Percentiles rank a stretch among this genome's conserved stretches.
These are phyloP conservation scores for Punica granatum DNA, from an alignment of 345 rosid species.

Conservation along the genomic window DNA sequence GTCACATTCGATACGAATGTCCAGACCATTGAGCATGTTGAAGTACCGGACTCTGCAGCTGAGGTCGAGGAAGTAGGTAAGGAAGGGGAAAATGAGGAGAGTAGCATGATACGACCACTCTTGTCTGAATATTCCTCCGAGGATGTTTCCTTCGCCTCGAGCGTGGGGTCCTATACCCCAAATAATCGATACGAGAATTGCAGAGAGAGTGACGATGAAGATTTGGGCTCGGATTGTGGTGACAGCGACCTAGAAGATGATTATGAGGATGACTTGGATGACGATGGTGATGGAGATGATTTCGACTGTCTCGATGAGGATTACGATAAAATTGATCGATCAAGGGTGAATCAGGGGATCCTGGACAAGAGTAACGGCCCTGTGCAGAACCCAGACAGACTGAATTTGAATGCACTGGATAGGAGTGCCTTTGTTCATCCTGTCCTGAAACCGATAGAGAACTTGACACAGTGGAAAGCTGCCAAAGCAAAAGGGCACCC, in stretches of 20 bases:
- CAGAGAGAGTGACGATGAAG: conserved; percentile 67
- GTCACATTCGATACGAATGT: conserved; percentile 72
- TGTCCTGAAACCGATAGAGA: conserved; percentile 83
- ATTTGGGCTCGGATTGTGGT: conserved; percentile 25
- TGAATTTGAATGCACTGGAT: conserved; percentile 31
- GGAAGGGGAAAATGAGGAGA: not conserved
- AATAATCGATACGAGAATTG: conserved; percentile 60
- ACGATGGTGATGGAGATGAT: conserved; percentile 16
- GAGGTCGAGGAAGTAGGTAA: conserved; percentile 20
- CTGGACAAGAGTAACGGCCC: not conserved
- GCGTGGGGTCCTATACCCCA: conserved; percentile 51
- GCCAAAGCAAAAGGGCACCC: conserved; percentile 47
- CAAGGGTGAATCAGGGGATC: not conserved
- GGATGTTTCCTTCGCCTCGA: conserved; percentile 33
- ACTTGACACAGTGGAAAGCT: conserved; percentile 88
- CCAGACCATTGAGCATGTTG: conserved; percentile 57
- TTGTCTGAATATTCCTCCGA: conserved; percentile 42
- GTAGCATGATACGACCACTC: conserved; percentile 17
- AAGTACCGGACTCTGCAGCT: conserved; percentile 22
- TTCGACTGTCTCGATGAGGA: conserved; percentile 15
- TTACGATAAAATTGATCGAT: conserved; percentile 1
- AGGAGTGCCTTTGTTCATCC: conserved; percentile 47
- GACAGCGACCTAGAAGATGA: conserved; percentile 44
- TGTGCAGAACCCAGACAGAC: conserved; percentile 20
- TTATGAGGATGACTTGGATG: conserved; percentile 17